Conservation (phyloP, 2,329 filamentous ascomycete genomes). For the Ophiostoma pallidulum region DNA sequence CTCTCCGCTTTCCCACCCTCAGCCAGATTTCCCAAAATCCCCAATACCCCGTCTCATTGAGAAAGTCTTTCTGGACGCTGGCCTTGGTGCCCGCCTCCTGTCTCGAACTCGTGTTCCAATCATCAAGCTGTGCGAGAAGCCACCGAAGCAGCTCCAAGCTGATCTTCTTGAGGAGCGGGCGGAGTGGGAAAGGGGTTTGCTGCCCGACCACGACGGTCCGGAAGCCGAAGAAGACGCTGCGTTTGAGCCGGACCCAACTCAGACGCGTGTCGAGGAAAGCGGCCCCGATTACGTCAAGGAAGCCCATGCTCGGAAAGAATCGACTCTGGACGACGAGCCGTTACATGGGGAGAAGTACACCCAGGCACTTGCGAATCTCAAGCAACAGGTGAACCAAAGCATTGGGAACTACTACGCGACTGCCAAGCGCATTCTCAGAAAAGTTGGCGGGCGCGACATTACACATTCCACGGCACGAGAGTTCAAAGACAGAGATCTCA, state of each 20-base stretch:
- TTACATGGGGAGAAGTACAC: constrained; percentile 10
- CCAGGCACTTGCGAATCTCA: constrained; percentile 22
- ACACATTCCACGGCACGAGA: constrained; percentile 36
- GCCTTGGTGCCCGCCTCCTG: constrained; percentile 67
- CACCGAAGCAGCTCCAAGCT: constrained; percentile 48
- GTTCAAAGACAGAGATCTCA: constrained; percentile 36
- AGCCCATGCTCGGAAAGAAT: constrained; percentile 9
- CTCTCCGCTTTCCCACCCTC: constrained; percentile 48
- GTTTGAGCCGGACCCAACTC: constrained; percentile 13
- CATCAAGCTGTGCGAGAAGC: constrained; percentile 73
- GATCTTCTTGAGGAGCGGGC: constrained; percentile 55
- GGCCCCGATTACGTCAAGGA: not conserved
- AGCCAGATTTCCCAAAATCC: constrained; percentile 45
- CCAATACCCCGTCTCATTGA: constrained; percentile 66
- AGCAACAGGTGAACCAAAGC: constrained; percentile 32
- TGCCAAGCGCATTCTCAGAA: constrained; percentile 41
- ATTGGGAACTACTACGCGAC: constrained; percentile 37
- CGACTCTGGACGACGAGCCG: constrained; percentile 6
- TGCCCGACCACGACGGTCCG: constrained; percentile 27
- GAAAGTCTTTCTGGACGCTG: constrained; percentile 60
- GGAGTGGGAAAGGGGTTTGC: constrained; percentile 59
- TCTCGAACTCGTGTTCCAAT: constrained; percentile 76
- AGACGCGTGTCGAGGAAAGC: not conserved
- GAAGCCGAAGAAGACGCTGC: constrained; percentile 25
- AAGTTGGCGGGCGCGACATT: constrained; percentile 40